These are phyloP conservation scores for Phylloboletellus chloephorus DNA, from an alignment of 1,284 basidiomycete genomes.

Conservation along the genomic window DNA sequence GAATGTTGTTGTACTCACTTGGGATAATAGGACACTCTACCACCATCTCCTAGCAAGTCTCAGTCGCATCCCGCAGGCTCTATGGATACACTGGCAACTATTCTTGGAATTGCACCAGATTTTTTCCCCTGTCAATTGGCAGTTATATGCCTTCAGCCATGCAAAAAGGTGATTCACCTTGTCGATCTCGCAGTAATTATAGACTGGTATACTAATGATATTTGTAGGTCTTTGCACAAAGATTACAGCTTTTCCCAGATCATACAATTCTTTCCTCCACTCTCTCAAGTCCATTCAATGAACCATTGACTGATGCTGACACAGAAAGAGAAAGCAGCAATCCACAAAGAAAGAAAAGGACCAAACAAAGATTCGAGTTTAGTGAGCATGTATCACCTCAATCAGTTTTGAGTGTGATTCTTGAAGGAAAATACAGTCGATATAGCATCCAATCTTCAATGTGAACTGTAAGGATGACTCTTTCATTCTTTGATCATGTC, in stretches of 20 bases:
- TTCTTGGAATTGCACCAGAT: slow-evolving; percentile 37
- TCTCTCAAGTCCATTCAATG: neutral
- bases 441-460: neutral
- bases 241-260: slow-evolving; percentile 27
- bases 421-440: slow-evolving; percentile 17
- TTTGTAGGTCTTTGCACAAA: slow-evolving; percentile 16
- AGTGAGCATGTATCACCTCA: slow-evolving; percentile 9
- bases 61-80: slow-evolving; percentile 14
- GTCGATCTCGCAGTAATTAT: neutral
- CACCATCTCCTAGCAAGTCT: slow-evolving; percentile 21
- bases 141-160: slow-evolving; percentile 34
- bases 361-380: slow-evolving; percentile 10
- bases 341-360: slow-evolving; percentile 3
- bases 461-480: slow-evolving; percentile 13
- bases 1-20: neutral
- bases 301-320: slow-evolving; percentile 2
- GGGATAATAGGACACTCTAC: slow-evolving; percentile 19
- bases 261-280: slow-evolving; percentile 13
- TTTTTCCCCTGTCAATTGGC: slow-evolving; percentile 36
- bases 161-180: slow-evolving; percentile 31
- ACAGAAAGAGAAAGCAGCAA: neutral
- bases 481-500: neutral
- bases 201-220: neutral
- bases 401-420: neutral
- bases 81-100: slow-evolving; percentile 23